Evolutionary conservation across 2,329 filamentous ascomycete species (phyloP).

Genomic region (Penicillium sp.): DNA sequence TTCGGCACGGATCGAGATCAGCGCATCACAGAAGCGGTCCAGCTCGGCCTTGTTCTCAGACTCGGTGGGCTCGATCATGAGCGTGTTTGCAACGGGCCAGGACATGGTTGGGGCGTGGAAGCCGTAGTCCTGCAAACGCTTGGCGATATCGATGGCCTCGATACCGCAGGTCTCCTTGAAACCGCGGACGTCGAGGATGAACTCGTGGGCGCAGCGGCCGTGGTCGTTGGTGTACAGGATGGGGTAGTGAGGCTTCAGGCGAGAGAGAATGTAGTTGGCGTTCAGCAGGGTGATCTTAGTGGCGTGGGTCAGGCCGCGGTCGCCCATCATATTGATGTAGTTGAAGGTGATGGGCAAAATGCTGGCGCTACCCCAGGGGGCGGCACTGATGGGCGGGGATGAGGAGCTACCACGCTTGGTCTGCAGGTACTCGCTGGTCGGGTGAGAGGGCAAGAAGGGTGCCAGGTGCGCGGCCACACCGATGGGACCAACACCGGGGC

Average conservation of each 20-base stretch:
- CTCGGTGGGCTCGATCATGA: conserved; percentile 98
- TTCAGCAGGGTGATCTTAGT: conserved; percentile 94
- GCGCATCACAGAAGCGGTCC: conserved; percentile 87
- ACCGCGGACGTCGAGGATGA: conserved; percentile 85
- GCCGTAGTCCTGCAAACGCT: conserved; percentile 94
- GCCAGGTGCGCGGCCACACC: conserved; percentile 82
- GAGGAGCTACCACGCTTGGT: conserved; percentile 52
- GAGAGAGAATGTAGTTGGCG: conserved; percentile 93
- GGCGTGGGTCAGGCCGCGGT: conserved; percentile 79
- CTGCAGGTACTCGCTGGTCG: conserved; percentile 56
- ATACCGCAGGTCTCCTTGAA: conserved; percentile 83
- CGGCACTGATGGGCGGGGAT: conserved; percentile 73
- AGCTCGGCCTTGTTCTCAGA: conserved; percentile 90
- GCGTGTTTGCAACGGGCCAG: conserved; percentile 90
- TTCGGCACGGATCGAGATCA: conserved; percentile 83
- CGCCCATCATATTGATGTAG: conserved; percentile 93
- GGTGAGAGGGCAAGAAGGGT: conserved; percentile 74
- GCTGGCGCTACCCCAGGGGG: conserved; percentile 83
- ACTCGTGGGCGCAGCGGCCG: conserved; percentile 92
- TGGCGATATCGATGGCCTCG: conserved; percentile 93
- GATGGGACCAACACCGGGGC: conserved; percentile 90
- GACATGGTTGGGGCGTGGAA: conserved; percentile 98
- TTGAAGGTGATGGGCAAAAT: conserved; percentile 94
- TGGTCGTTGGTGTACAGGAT: conserved; percentile 93
- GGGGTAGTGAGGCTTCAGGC: conserved; percentile 80